Percentiles rank a stretch among this genome's conserved stretches.
phyloP scores from a whole-genome alignment of 1,284 basidiomycete genomes.

The Ustilago vetiveriae region DNA sequence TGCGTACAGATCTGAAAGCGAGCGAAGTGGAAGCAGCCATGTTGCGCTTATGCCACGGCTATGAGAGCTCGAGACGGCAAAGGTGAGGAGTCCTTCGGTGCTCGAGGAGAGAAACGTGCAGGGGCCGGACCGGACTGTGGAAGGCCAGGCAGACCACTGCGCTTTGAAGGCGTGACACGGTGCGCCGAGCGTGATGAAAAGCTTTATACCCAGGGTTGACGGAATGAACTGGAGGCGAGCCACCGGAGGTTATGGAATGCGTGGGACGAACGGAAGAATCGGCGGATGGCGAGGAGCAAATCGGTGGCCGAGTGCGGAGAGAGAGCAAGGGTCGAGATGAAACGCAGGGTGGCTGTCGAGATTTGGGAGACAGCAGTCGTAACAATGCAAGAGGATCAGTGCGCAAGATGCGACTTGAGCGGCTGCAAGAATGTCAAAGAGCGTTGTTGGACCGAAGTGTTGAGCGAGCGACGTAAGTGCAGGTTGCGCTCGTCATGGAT shows the following conservation, averaged over 20 bases:
- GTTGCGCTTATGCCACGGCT: background rate
- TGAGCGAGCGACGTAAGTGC: background rate
- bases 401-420: background rate
- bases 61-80: slow-evolving; percentile 1
- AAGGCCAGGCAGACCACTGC: too few species aligned
- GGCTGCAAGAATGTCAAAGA: slow-evolving; percentile 1
- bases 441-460: too few species aligned
- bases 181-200: background rate
- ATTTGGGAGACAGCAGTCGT: background rate
- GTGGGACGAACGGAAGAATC: background rate
- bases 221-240: too few species aligned
- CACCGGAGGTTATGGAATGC: background rate
- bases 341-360: background rate
- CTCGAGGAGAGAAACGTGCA: background rate
- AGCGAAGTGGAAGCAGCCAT: slow-evolving; percentile 48
- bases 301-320: background rate
- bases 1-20: slow-evolving; percentile 42
- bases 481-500: slow-evolving; percentile 9
- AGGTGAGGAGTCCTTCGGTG: background rate
- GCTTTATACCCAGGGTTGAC: too few species aligned
- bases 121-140: background rate
- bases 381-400: slow-evolving; percentile 5
- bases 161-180: background rate
- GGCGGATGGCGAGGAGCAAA: slow-evolving; percentile 7
- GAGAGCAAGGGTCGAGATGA: slow-evolving; percentile 2